Conservation (phyloP, 192 early-diverging fungal genomes). For the Backusella tuberculispora region DNA sequence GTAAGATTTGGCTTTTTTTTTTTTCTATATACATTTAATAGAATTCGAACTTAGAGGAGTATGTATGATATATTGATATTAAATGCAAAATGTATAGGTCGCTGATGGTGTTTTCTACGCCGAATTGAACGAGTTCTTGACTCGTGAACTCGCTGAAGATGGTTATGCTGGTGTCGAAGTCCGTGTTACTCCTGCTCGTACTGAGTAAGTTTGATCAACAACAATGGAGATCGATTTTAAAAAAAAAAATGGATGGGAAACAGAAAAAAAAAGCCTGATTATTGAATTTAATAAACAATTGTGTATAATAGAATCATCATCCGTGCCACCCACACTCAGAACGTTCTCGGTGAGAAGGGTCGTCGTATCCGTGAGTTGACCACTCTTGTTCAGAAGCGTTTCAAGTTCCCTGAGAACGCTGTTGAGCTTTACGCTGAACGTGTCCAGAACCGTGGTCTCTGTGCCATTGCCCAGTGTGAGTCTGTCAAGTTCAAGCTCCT, state of each 20-base stretch:
- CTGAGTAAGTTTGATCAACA: constrained; percentile 58
- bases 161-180: constrained; percentile 99
- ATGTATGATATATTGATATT: background rate
- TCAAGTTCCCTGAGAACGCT: constrained; percentile 98
- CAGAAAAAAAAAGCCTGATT: no score
- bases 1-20: constrained; percentile 18
- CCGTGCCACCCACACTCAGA: constrained; percentile 97
- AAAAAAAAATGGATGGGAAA: background rate
- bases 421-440: constrained; percentile 99
- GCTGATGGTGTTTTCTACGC: constrained; percentile 99
- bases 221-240: background rate
- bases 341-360: constrained; percentile 97
- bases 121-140: constrained; percentile 99
- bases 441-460: constrained; percentile 96
- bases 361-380: constrained; percentile 99
- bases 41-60: background rate
- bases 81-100: constrained; percentile 45
- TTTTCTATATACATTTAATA: background rate
- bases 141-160: constrained; percentile 94
- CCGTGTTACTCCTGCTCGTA: constrained; percentile 98
- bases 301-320: constrained; percentile 79
- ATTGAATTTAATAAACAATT: background rate
- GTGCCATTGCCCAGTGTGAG: constrained; percentile 98
- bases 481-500: constrained; percentile 98
- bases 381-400: constrained; percentile 98